Evolutionary conservation across 805 yeast species (phyloP).

Genomic region (Barnettozyma vustinii): DNA sequence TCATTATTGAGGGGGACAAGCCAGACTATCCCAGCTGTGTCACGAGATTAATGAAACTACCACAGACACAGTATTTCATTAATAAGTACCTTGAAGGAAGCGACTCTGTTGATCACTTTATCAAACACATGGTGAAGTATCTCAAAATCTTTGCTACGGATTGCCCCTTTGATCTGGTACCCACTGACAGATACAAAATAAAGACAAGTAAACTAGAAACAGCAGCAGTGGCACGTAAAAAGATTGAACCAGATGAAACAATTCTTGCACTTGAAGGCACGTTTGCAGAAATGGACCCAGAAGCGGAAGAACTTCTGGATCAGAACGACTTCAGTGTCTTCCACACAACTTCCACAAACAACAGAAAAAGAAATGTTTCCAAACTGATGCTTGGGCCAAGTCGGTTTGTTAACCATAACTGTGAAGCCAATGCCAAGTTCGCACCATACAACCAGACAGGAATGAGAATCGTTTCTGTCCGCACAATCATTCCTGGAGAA

Average conservation of each 20-base stretch:
- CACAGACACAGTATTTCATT: conserved; percentile 25
- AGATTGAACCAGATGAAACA: conserved; percentile 26
- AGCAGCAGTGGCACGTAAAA: conserved; percentile 33
- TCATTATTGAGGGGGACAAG: conserved; percentile 10
- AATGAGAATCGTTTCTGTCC: conserved; percentile 30
- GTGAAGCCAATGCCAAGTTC: conserved; percentile 38
- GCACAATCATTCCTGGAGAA: conserved; percentile 36
- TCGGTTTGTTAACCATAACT: conserved; percentile 44
- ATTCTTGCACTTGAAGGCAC: conserved; percentile 34
- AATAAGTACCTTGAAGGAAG: conserved; percentile 18
- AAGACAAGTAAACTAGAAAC: conserved; percentile 23
- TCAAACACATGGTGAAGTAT: conserved; percentile 32
- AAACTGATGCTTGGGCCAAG: conserved; percentile 44
- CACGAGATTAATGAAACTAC: conserved; percentile 21
- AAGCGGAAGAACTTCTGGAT: conserved; percentile 29
- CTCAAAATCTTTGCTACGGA: conserved; percentile 30
- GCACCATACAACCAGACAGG: conserved; percentile 21
- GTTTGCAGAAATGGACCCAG: conserved; percentile 29
- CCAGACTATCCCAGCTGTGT: conserved; percentile 20
- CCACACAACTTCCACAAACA: conserved; percentile 19
- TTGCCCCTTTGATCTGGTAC: conserved; percentile 37
- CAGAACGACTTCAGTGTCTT: conserved; percentile 40
- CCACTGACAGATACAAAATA: conserved; percentile 35
- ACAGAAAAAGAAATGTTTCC: conserved; percentile 19
- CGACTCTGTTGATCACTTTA: conserved; percentile 27